Percentiles rank a stretch among this genome's conserved stretches.
Conservation (phyloP, 83 land plant species). For the Larix sibirica region DNA sequence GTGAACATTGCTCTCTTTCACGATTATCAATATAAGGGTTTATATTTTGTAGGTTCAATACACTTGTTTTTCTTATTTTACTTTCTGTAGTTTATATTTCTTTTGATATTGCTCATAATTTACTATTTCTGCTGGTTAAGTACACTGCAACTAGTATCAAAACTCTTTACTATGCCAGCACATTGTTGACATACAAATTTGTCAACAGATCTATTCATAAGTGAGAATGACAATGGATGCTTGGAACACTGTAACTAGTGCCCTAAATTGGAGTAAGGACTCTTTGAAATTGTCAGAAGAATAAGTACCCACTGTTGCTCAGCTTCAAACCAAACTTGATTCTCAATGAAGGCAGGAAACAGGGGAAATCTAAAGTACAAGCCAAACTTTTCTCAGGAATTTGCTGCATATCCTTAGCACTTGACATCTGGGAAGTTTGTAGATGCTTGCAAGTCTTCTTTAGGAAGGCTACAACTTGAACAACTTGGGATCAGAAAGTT, state of each 20-base stretch:
- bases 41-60: too few relatives aligned
- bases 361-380: conserved; percentile 11
- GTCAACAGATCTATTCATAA: too few relatives aligned
- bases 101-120: too few relatives aligned
- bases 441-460: conserved; percentile 86
- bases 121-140: too few relatives aligned
- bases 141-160: too few relatives aligned
- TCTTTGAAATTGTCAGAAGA: not conserved
- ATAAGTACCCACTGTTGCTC: not conserved
- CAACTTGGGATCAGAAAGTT: conserved; percentile 95
- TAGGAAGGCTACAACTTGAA: conserved; percentile 74
- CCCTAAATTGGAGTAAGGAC: conserved; percentile 35
- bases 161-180: too few relatives aligned
- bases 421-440: conserved; percentile 87
- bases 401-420: conserved; percentile 99
- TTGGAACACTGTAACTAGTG: conserved; percentile 84
- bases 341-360: not conserved
- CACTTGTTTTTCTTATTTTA: too few relatives aligned
- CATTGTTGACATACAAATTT: too few relatives aligned
- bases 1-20: too few relatives aligned
- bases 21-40: too few relatives aligned
- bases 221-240: too few relatives aligned
- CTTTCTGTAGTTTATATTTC: too few relatives aligned
- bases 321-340: not conserved
- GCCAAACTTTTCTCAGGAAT: conserved; percentile 34